Base-by-base conservation (phyloP, 306 rosid genomes). In the Glycine soja region DNA sequence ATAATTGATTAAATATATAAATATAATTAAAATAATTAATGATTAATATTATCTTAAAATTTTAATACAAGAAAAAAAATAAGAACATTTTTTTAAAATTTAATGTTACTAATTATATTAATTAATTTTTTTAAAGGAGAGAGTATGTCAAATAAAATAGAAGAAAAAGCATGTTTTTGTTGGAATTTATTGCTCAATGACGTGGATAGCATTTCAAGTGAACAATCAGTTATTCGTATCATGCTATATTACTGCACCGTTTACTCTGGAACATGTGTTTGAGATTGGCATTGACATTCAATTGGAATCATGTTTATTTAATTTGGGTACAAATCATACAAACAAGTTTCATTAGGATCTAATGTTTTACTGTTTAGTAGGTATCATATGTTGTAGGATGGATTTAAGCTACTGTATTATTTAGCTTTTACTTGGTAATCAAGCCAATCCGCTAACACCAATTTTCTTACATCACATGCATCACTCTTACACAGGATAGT, bases 221-320 rank as follows among this genome's bases (percentile, higher is more conserved):
- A 58, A 36, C 30, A 75, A 42, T 67, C 14, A 54, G 7, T 53
- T 58, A 72, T n/a, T 73, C 42, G 51, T 63, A 64, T 80, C 62
- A 63, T 63, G 63, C 50, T 43, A 34, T 24, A 24, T 64, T 7
- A 74, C 80, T 43, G 43, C 66, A 57, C 9, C 45, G 71, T 74
- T 81, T 74, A 74, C 63, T 67, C 32, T 12, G 13, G 15, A 74
- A 53, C 84, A 81, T 64, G 69, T 43, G 48, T 19, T 74, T 50
- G 47, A 5, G 8, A 12, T 48, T 71, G 48, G 58, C 45, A 46
- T 38, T 73, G 45, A 36, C 46, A 43, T 5, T 38, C 46, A 15
- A 0, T 13, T 36, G 8, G 78, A 73, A 73, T 53, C 58, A 81
- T 53, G 50, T 4, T 47, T 45, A 42, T 43, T 72, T 62, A 40